phyloP scores from a whole-genome alignment of 768 basidiomycete species.

The Brasilioporus rufonigricans region DNA sequence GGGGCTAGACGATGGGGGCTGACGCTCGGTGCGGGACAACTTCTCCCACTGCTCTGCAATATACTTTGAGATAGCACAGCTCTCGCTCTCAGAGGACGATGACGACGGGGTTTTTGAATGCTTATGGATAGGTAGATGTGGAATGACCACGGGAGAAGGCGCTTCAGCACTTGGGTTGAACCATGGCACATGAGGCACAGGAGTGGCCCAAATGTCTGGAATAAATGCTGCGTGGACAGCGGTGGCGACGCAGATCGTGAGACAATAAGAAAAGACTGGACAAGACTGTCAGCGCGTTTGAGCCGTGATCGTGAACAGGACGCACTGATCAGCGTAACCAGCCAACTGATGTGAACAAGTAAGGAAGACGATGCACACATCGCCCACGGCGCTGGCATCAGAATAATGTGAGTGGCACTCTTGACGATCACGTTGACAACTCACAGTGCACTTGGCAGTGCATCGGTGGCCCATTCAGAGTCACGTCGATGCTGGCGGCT shows the following conservation, averaged over 20 bases:
- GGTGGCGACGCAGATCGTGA: constrained; percentile 47
- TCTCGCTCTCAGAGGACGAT: constrained; percentile 8
- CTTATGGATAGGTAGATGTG: constrained; percentile 11
- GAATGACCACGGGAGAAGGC: not conserved
- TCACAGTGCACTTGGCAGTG: constrained; percentile 37
- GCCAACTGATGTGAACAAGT: constrained; percentile 48
- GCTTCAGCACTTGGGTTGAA: constrained; percentile 35
- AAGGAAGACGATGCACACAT: constrained; percentile 49
- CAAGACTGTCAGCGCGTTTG: not conserved
- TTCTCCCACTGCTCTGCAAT: constrained; percentile 33
- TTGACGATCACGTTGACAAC: constrained; percentile 8
- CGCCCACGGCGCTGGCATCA: constrained; percentile 36
- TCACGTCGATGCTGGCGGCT: constrained; percentile 51
- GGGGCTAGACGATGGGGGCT: constrained; percentile 14
- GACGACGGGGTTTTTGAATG: constrained; percentile 5
- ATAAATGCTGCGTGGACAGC: constrained; percentile 43
- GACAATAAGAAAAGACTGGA: constrained; percentile 53
- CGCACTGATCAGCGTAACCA: constrained; percentile 47
- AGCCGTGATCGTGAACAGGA: constrained; percentile 2
- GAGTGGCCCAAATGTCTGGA: constrained; percentile 51
- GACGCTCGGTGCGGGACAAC: constrained; percentile 22
- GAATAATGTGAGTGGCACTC: constrained; percentile 4
- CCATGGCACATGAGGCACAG: constrained; percentile 58
- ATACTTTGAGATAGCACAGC: constrained; percentile 27
- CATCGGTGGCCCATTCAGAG: constrained; percentile 41